These are phyloP conservation scores for Persicaria maculosa DNA, from an alignment of 148 eudicot species.

Conservation along the genomic window DNA sequence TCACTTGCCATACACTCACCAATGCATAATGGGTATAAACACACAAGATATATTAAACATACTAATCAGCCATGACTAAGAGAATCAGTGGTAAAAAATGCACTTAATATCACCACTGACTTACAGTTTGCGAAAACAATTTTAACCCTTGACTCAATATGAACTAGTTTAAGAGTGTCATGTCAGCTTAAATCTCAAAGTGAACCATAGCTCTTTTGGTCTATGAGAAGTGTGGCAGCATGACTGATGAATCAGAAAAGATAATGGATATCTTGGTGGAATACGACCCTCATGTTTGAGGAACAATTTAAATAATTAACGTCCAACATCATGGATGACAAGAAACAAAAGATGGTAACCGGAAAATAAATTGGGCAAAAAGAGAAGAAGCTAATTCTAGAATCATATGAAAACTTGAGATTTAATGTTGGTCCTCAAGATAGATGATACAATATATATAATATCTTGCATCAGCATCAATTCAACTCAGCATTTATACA, in stretches of 20 bases:
- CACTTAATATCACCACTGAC: not conserved
- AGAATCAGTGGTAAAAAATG: not conserved
- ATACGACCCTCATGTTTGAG: not conserved
- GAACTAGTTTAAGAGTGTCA: slow-evolving; percentile 1
- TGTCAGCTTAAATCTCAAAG: not conserved
- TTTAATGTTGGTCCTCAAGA: not conserved
- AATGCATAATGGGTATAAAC: slow-evolving; percentile 1
- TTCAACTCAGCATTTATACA: not conserved
- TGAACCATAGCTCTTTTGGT: not conserved
- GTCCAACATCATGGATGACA: not conserved
- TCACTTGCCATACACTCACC: not conserved
- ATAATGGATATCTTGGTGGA: not conserved
- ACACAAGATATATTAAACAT: not conserved
- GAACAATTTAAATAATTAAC: not conserved
- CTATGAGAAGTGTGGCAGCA: slow-evolving; percentile 1
- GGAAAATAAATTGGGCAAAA: not conserved
- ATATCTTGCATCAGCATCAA: not conserved
- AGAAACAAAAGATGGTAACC: not conserved
- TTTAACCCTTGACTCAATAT: not conserved
- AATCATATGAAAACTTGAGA: not conserved
- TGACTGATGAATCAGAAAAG: slow-evolving; percentile 1
- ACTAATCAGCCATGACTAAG: not conserved
- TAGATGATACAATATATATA: not conserved
- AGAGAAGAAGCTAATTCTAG: too few species aligned
- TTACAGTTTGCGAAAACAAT: not conserved